Conservation (phyloP, 2,329 filamentous ascomycete genomes). For the Hypoxylon sp. region DNA sequence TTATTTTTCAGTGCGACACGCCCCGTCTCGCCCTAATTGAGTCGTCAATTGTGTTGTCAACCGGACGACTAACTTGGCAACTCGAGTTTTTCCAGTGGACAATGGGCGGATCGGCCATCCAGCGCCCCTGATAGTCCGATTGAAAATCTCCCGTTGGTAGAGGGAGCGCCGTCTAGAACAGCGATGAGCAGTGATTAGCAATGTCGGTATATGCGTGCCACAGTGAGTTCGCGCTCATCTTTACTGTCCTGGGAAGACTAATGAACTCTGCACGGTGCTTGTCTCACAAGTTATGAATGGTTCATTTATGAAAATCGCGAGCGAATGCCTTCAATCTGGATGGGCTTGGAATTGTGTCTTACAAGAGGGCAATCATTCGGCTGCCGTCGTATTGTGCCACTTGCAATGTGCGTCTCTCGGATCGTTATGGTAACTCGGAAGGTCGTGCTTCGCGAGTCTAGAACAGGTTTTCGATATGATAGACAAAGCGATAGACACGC, state of each 20-base stretch:
- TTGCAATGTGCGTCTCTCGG: slow-evolving; percentile 9
- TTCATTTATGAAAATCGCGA: slow-evolving; percentile 15
- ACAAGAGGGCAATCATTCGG: slow-evolving; percentile 21
- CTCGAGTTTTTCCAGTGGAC: slow-evolving; percentile 34
- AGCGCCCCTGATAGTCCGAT: slow-evolving; percentile 39
- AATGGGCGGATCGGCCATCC: slow-evolving; percentile 39
- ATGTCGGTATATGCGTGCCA: slow-evolving; percentile 36
- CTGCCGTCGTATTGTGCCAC: not conserved
- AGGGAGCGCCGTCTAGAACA: slow-evolving; percentile 14
- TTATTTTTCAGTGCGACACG: slow-evolving; percentile 34
- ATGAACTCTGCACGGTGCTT: slow-evolving; percentile 22
- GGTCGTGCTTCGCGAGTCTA: slow-evolving; percentile 8
- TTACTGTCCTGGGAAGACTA: slow-evolving; percentile 10
- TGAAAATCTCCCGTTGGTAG: slow-evolving; percentile 28
- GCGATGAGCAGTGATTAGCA: slow-evolving; percentile 33
- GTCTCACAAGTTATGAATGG: slow-evolving; percentile 6
- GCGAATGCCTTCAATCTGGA: slow-evolving; percentile 5
- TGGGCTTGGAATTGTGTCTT: slow-evolving; percentile 12
- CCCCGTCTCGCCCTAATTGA: slow-evolving; percentile 35
- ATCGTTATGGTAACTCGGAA: not conserved
- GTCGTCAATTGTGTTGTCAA: slow-evolving; percentile 41
- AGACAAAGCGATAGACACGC: slow-evolving; percentile 14
- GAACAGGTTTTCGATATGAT: slow-evolving; percentile 14
- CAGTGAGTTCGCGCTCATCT: slow-evolving; percentile 18
- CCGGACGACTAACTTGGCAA: slow-evolving; percentile 17